A percentile compares a stretch with the other conserved stretches of the same genome.
Evolutionary conservation across 2,329 filamentous ascomycete genomes (phyloP).

Genomic region (Colletotrichum costaricense): DNA sequence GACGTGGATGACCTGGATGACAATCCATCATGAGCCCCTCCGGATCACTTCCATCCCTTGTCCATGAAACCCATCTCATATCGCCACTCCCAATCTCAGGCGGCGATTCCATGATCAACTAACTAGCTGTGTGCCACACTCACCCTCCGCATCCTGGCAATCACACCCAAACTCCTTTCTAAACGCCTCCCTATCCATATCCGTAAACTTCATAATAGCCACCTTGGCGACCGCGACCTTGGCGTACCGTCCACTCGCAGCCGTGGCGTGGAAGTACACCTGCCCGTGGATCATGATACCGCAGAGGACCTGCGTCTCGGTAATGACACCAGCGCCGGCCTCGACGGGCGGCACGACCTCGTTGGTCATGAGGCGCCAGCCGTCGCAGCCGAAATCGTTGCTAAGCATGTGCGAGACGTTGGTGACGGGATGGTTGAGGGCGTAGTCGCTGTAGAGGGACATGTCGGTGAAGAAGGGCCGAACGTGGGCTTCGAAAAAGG

Average conservation of each 20-base stretch:
- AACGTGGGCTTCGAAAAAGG: slow-evolving; percentile 82
- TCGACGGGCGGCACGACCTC: slow-evolving; percentile 56
- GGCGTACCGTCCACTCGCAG: slow-evolving; percentile 77
- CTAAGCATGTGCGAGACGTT: slow-evolving; percentile 74
- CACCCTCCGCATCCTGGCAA: slow-evolving; percentile 57
- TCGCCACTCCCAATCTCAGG: background rate
- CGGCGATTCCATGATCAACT: slow-evolving; percentile 9
- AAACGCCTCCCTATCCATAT: slow-evolving; percentile 66
- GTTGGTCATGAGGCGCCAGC: slow-evolving; percentile 65
- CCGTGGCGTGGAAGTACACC: slow-evolving; percentile 71
- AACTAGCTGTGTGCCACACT: background rate
- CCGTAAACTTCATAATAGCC: slow-evolving; percentile 61
- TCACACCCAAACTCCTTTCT: slow-evolving; percentile 70
- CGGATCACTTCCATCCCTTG: background rate
- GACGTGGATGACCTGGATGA: too few species aligned
- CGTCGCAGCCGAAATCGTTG: slow-evolving; percentile 72
- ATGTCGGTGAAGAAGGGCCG: slow-evolving; percentile 87
- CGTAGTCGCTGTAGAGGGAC: slow-evolving; percentile 86
- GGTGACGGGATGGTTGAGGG: slow-evolving; percentile 87
- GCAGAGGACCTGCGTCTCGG: slow-evolving; percentile 69
- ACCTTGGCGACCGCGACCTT: slow-evolving; percentile 74
- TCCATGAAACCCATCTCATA: background rate
- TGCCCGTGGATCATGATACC: slow-evolving; percentile 81
- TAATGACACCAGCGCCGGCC: slow-evolving; percentile 53
- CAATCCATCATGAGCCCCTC: too few species aligned